Percentiles rank a stretch among this genome's conserved stretches.
Conservation (phyloP, 208 protist genomes). For the Porcisia hertigi region DNA sequence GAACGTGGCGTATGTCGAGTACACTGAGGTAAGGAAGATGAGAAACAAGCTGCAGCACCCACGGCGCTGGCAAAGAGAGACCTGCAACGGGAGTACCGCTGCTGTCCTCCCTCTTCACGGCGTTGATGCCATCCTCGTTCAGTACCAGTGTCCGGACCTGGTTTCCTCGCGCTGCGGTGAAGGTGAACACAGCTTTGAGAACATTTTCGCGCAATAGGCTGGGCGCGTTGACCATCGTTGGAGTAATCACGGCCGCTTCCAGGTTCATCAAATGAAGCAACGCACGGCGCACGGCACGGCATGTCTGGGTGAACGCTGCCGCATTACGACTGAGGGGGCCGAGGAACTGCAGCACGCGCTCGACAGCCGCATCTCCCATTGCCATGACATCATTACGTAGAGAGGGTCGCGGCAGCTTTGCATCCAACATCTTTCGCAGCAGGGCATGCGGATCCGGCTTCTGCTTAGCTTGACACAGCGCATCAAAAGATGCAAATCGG, state of each 20-base stretch:
- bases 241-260: conserved; percentile 44
- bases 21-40: conserved; percentile 44
- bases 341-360: conserved; percentile 43
- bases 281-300: conserved; percentile 50
- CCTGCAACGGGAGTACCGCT: conserved; percentile 15
- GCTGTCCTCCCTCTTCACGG: conserved; percentile 33
- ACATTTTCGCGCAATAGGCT: conserved; percentile 25
- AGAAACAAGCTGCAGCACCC: conserved; percentile 44
- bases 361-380: conserved; percentile 37
- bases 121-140: conserved; percentile 31
- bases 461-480: conserved; percentile 28
- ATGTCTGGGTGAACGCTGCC: conserved; percentile 44
- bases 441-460: conserved; percentile 37
- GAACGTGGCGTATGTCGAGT: conserved; percentile 79
- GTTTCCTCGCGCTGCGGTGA: conserved; percentile 27
- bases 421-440: conserved; percentile 37
- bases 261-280: conserved; percentile 20
- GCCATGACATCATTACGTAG: conserved; percentile 48
- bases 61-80: conserved; percentile 27
- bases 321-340: conserved; percentile 21
- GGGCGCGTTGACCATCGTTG: conserved; percentile 31
- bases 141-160: conserved; percentile 45
- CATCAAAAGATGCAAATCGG: conserved; percentile 46
- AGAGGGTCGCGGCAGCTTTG: conserved; percentile 35
- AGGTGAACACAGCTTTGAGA: conserved; percentile 34